Percentiles rank a stretch among this genome's conserved stretches.
These are phyloP conservation scores for Ustilago shanxiensis DNA, from an alignment of 1,284 basidiomycete genomes.

Conservation along the genomic window DNA sequence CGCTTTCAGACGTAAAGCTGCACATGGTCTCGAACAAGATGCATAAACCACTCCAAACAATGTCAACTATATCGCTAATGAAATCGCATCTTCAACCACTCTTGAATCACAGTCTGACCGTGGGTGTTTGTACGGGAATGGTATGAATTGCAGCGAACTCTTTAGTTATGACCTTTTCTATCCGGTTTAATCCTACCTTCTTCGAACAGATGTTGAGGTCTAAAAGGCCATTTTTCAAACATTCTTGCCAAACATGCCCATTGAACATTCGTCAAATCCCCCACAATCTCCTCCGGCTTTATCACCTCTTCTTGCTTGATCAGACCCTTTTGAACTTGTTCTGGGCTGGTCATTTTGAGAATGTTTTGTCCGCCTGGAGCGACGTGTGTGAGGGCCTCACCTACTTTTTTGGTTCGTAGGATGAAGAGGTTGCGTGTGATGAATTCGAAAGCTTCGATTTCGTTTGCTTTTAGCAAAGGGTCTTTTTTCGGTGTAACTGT, in stretches of 20 bases:
- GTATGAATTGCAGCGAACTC: neutral
- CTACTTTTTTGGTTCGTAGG: slow-evolving; percentile 47
- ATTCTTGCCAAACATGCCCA: slow-evolving; percentile 61
- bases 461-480: slow-evolving; percentile 43
- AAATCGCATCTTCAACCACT: slow-evolving; percentile 3
- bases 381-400: slow-evolving; percentile 58
- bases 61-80: neutral
- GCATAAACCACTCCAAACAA: slow-evolving; percentile 14
- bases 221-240: slow-evolving; percentile 69
- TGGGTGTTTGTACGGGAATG: too few species aligned
- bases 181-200: slow-evolving; percentile 51
- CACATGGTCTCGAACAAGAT: slow-evolving; percentile 61
- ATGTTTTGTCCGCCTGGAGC: slow-evolving; percentile 65
- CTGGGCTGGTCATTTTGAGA: slow-evolving; percentile 52
- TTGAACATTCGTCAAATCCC: slow-evolving; percentile 59
- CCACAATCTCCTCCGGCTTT: slow-evolving; percentile 50
- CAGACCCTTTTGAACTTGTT: slow-evolving; percentile 39
- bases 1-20: slow-evolving; percentile 63
- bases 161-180: slow-evolving; percentile 32
- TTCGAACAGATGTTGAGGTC: slow-evolving; percentile 58
- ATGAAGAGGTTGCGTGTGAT: slow-evolving; percentile 66
- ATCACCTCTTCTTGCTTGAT: slow-evolving; percentile 47
- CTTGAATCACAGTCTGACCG: too few species aligned
- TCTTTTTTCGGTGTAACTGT: slow-evolving; percentile 56
- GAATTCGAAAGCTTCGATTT: slow-evolving; percentile 64